phyloP scores from a whole-genome alignment of 768 basidiomycete species.

The Botryobasidium botryosum region DNA sequence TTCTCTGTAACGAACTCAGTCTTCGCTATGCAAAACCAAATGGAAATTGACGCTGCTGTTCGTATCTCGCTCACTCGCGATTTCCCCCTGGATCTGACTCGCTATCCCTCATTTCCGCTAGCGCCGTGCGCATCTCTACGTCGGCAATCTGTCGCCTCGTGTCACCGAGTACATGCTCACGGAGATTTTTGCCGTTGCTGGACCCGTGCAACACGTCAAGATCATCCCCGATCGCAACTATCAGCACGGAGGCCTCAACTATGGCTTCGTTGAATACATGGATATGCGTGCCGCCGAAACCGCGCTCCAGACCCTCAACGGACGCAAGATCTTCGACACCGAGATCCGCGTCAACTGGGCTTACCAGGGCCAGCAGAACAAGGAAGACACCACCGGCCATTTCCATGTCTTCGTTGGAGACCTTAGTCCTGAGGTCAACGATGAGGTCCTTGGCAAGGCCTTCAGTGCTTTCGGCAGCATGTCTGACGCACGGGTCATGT shows the following conservation, averaged over 20 bases:
- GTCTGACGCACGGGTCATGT: slow-evolving; percentile 98
- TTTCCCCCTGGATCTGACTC: slow-evolving; percentile 1
- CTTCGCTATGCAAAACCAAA: slow-evolving; percentile 5
- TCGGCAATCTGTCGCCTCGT: slow-evolving; percentile 92
- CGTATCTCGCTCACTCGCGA: slow-evolving; percentile 6
- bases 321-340: slow-evolving; percentile 98
- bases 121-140: slow-evolving; percentile 94
- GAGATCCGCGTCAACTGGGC: slow-evolving; percentile 99
- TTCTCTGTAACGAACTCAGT: slow-evolving; percentile 7
- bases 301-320: slow-evolving; percentile 94
- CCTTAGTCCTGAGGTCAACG: slow-evolving; percentile 96
- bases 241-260: slow-evolving; percentile 98
- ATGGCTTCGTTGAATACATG: slow-evolving; percentile 98
- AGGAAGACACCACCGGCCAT: slow-evolving; percentile 95
- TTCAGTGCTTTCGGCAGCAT: slow-evolving; percentile 94
- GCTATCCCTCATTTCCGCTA: slow-evolving; percentile 16
- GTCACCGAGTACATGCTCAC: slow-evolving; percentile 99
- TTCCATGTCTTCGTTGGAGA: slow-evolving; percentile 99
- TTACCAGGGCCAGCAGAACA: slow-evolving; percentile 94
- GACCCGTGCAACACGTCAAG: slow-evolving; percentile 96
- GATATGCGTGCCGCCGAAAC: slow-evolving; percentile 99
- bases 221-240: slow-evolving; percentile 99
- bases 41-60: slow-evolving; percentile 10
- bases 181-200: slow-evolving; percentile 92
- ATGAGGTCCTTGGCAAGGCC: slow-evolving; percentile 90